A percentile compares a stretch with the other conserved stretches of the same genome.
These are phyloP conservation scores for Oenanthe sinensis DNA, from an alignment of 129 eudicot species.

Conservation along the genomic window DNA sequence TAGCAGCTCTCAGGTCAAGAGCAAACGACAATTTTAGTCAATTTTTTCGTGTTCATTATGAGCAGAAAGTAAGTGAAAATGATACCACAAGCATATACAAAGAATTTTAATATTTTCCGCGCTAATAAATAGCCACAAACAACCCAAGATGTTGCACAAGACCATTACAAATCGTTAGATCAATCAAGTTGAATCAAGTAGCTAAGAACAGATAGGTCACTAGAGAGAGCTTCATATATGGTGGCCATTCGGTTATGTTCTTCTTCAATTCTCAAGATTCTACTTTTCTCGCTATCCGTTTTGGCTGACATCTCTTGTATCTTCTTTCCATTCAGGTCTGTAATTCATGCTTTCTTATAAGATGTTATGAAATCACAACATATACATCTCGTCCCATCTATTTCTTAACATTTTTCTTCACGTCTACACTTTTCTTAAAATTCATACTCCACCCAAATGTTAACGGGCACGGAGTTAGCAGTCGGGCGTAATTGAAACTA, in stretches of 20 bases:
- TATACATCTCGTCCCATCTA: no score
- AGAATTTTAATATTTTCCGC: no score
- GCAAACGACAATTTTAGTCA: background rate
- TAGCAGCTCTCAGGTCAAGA: no score
- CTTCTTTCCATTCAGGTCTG: conserved; percentile 47
- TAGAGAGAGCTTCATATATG: background rate
- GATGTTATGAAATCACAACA: background rate
- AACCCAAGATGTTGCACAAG: background rate
- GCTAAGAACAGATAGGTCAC: background rate
- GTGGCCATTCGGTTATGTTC: background rate
- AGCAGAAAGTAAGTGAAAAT: background rate
- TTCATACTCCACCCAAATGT: no score
- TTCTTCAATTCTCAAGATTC: conserved; percentile 18
- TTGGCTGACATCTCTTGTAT: conserved; percentile 14
- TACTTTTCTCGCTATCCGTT: conserved; percentile 24
- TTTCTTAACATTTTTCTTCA: no score
- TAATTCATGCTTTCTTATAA: background rate
- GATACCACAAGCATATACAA: background rate
- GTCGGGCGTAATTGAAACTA: no score
- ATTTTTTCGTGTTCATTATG: background rate
- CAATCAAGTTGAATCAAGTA: background rate
- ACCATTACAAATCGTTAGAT: background rate
- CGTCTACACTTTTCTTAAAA: no score
- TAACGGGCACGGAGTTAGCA: no score
- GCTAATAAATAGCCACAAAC: no score